Conservation (phyloP, 495 filamentous ascomycete genomes). For the Aspergillus sparsus region DNA sequence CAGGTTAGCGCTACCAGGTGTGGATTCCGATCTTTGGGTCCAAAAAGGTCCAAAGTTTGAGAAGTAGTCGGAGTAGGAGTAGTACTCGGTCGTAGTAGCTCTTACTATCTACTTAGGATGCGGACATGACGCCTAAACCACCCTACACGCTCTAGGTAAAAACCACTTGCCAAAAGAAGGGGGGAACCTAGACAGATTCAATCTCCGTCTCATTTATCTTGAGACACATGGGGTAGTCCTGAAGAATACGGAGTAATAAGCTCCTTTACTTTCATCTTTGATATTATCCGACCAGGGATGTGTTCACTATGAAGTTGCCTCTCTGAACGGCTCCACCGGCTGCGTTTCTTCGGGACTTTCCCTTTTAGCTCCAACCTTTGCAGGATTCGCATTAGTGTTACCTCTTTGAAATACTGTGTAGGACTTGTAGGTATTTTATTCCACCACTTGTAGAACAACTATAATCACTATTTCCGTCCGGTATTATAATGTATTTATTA, state of each 20-base stretch:
- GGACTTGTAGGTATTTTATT: no score
- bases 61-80: neutral
- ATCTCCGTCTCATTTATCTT: neutral
- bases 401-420: no score
- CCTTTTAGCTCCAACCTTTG: constrained; percentile 8
- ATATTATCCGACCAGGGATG: constrained; percentile 6
- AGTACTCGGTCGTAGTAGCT: no score
- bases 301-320: constrained; percentile 5
- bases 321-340: constrained; percentile 22
- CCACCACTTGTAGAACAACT: no score
- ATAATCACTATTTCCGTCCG: no score
- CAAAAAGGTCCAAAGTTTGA: neutral
- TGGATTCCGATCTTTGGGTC: neutral
- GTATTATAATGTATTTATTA: no score
- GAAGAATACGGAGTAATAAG: neutral
- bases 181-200: no score
- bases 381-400: no score
- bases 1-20: constrained; percentile 4
- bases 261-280: neutral
- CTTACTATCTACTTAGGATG: neutral
- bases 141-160: neutral
- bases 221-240: neutral
- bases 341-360: constrained; percentile 29
- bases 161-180: no score
- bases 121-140: neutral